phyloP scores from a whole-genome alignment of 306 rosid genomes.

The Cercis canadensis region DNA sequence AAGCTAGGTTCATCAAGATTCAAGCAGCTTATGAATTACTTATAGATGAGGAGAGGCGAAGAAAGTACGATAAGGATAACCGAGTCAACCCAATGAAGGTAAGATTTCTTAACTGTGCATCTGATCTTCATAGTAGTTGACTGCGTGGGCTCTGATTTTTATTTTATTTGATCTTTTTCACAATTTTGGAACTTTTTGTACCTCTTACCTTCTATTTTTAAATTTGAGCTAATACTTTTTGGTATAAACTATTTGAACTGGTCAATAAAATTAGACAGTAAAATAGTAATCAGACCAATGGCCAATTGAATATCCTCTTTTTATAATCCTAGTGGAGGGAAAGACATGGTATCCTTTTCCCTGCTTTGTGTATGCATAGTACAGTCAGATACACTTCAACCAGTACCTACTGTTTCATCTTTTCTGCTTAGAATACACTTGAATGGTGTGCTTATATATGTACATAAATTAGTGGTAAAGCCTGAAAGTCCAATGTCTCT shows the following conservation, averaged over 20 bases:
- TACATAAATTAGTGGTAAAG: background rate
- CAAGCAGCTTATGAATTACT: slow-evolving; percentile 98
- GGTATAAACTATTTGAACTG: background rate
- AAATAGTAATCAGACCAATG: background rate
- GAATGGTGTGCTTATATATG: background rate
- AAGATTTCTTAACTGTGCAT: slow-evolving; percentile 32
- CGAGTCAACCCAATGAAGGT: slow-evolving; percentile 94
- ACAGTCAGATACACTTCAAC: background rate
- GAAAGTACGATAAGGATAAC: slow-evolving; percentile 79
- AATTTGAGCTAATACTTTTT: background rate
- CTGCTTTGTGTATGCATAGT: slow-evolving; percentile 5
- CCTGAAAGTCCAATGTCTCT: background rate
- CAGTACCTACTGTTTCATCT: slow-evolving; percentile 7
- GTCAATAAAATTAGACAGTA: background rate
- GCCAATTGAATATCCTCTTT: background rate
- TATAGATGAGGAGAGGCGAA: slow-evolving; percentile 66
- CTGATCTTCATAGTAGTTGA: slow-evolving; percentile 11
- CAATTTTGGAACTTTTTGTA: background rate
- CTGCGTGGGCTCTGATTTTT: too few relatives aligned
- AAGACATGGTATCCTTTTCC: slow-evolving; percentile 1
- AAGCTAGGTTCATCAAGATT: slow-evolving; percentile 90
- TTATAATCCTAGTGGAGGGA: background rate
- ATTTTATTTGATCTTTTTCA: background rate
- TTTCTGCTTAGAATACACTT: slow-evolving; percentile 15
- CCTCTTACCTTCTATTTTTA: background rate